Evolutionary conservation across 164 flowering plant species (phyloP), one percentile per base, ranked within the genome.

Genomic region (Stephania cephalantha): DNA sequence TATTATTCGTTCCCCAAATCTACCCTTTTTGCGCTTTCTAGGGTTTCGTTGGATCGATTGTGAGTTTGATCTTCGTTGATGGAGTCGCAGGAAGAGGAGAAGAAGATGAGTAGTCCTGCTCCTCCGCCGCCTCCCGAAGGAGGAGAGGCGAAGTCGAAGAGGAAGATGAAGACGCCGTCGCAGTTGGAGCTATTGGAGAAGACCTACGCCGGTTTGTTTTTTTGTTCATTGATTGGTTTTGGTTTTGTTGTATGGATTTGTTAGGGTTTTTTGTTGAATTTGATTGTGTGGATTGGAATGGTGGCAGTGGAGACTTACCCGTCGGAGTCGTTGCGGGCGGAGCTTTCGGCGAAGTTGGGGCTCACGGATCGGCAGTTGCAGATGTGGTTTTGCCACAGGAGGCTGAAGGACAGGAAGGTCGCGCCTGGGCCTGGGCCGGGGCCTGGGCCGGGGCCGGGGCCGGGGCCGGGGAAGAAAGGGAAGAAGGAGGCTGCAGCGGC

Each of bases 331-430:
- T 7, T 87, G 70, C 71, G 97, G 42, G 92, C 87, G 6, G 94
- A 92, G 75, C 83, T 94, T 2, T 90, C 98, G 4, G 88, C 1
- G 71, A 83, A 90, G 66, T 72, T 90, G 66, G 94, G 87, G 69
- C 85, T 94, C 0, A 80, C 95, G 67, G 98, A 94, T 87, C 83
- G 98, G 83, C 98, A 94, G 73, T 74, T 94, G 78, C 97, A 94
- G 90, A 94, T 94, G 97, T 94, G 98, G 98, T 94, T 94, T 72
- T 94, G 98, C 73, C 98, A 94, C 75, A 73, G 98, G 83, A 84
- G 98, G 80, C 79, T 94, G 77, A 94, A 94, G 80, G 98, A 94
- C 74, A 79, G 88, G 81, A 94, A 92, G 76, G 78, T 74, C 2
- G 75, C 85, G 4, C 66, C 42, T 4, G 42, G 1, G 2, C 42